Conservation (phyloP, 495 filamentous ascomycete species). For the Xylaria longipes region DNA sequence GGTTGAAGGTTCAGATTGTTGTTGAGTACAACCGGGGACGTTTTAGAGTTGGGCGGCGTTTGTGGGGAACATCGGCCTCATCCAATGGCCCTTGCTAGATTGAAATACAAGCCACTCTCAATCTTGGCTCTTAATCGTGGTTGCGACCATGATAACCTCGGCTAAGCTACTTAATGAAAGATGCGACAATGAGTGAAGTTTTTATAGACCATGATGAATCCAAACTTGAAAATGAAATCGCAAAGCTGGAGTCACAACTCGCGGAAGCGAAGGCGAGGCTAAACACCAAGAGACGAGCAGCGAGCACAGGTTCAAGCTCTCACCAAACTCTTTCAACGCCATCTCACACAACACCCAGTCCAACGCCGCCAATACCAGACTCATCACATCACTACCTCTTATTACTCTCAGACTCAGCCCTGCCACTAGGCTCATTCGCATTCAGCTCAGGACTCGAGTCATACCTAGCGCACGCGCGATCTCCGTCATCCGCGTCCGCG, state of each 20-base stretch:
- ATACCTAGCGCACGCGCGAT: conserved; percentile 78
- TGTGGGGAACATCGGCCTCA: conserved; percentile 21
- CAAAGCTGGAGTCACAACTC: conserved; percentile 47
- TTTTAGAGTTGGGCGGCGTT: conserved; percentile 13
- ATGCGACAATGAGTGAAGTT: conserved; percentile 17
- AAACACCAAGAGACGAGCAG: conserved; percentile 16
- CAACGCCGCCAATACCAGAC: conserved; percentile 37
- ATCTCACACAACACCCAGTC: conserved; percentile 17
- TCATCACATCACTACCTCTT: conserved; percentile 73
- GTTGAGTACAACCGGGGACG: conserved; percentile 1
- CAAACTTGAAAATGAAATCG: conserved; percentile 38
- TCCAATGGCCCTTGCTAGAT: conserved; percentile 2
- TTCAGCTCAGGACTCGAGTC: conserved; percentile 95
- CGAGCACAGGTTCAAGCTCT: background rate
- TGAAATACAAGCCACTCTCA: conserved; percentile 16
- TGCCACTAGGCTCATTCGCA: conserved; percentile 95
- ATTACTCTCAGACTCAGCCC: conserved; percentile 91
- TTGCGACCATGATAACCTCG: background rate
- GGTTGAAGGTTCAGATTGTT: conserved; percentile 2
- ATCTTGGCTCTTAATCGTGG: background rate
- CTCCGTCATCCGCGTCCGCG: conserved; percentile 38
- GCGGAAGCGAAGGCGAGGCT: conserved; percentile 42
- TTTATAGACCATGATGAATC: background rate
- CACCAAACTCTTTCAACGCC: background rate
- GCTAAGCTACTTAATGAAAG: background rate